phyloP scores from a whole-genome alignment of 805 yeast genomes.

The Candida ipomoeae region DNA sequence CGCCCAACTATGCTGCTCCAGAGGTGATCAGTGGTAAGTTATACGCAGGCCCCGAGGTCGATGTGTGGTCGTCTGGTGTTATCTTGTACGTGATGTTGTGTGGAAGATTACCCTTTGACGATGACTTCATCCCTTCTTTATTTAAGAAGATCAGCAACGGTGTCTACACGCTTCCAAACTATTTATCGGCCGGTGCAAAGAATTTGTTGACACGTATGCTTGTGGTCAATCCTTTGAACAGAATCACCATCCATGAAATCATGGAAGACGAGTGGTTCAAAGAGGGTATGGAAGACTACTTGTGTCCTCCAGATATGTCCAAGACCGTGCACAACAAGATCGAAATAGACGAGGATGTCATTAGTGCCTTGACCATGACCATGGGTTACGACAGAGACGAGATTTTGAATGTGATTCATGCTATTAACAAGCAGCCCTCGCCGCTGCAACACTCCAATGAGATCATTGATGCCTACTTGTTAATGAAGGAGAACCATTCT shows the following conservation, averaged over 20 bases:
- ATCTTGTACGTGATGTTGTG: constrained; percentile 93
- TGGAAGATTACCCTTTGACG: constrained; percentile 94
- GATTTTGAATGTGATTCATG: constrained; percentile 64
- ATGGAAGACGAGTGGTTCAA: constrained; percentile 94
- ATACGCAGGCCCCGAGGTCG: constrained; percentile 97
- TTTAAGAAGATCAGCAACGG: constrained; percentile 92
- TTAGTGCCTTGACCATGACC: constrained; percentile 67
- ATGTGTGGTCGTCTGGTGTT: constrained; percentile 97
- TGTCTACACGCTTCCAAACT: constrained; percentile 85
- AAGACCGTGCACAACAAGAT: constrained; percentile 34
- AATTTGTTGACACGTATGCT: constrained; percentile 81
- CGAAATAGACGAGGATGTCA: constrained; percentile 70
- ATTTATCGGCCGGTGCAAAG: constrained; percentile 80
- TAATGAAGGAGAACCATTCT: constrained; percentile 74
- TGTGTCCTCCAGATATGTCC: constrained; percentile 55
- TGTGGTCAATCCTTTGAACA: constrained; percentile 88
- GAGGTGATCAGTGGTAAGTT: constrained; percentile 92
- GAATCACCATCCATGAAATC: constrained; percentile 89
- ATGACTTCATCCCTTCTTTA: constrained; percentile 89
- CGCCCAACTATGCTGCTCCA: constrained; percentile 97
- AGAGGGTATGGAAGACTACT: constrained; percentile 72
- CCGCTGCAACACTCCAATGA: constrained; percentile 51
- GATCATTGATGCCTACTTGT: constrained; percentile 78
- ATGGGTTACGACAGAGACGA: constrained; percentile 90
- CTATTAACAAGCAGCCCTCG: constrained; percentile 36